A percentile compares a stretch with the other conserved stretches of the same genome.
Conservation (phyloP, 345 rosid genomes). For the Linum trigynum region DNA sequence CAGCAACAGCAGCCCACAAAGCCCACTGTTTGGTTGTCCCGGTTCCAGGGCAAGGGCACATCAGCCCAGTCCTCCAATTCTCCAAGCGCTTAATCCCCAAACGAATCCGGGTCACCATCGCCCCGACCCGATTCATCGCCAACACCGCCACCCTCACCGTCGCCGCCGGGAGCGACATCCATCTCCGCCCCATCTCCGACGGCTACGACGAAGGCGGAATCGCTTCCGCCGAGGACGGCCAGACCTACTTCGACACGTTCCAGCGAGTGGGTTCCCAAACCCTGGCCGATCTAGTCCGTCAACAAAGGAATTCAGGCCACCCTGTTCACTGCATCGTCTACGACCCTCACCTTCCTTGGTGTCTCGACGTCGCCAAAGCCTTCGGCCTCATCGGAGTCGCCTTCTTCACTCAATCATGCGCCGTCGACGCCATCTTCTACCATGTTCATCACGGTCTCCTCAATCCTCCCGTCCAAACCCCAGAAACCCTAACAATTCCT, state of each 20-base stretch:
- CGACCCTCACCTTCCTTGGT: conserved; percentile 30
- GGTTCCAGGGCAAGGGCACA: conserved; percentile 30
- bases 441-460: conserved; percentile 21
- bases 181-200: conserved; percentile 25
- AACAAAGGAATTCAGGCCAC: conserved; percentile 5
- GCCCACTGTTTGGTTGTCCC: conserved; percentile 26
- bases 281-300: conserved; percentile 14
- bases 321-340: conserved; percentile 10
- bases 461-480: conserved; percentile 4
- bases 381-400: conserved; percentile 13
- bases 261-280: conserved; percentile 16
- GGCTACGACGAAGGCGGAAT: conserved; percentile 29
- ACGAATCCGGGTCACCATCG: conserved; percentile 25
- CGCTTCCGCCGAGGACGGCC: conserved; percentile 4
- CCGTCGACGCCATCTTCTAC: conserved; percentile 26
- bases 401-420: conserved; percentile 33
- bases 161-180: not conserved
- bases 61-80: conserved; percentile 37
- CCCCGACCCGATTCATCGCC: conserved; percentile 13
- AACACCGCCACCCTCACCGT: conserved; percentile 1
- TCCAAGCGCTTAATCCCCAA: conserved; percentile 22
- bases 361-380: conserved; percentile 27
- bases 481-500: conserved; percentile 16
- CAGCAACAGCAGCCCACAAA: not conserved
- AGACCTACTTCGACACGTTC: conserved; percentile 16